Conservation (phyloP, 2,329 filamentous ascomycete species). For the Domatiomyces globalis region DNA sequence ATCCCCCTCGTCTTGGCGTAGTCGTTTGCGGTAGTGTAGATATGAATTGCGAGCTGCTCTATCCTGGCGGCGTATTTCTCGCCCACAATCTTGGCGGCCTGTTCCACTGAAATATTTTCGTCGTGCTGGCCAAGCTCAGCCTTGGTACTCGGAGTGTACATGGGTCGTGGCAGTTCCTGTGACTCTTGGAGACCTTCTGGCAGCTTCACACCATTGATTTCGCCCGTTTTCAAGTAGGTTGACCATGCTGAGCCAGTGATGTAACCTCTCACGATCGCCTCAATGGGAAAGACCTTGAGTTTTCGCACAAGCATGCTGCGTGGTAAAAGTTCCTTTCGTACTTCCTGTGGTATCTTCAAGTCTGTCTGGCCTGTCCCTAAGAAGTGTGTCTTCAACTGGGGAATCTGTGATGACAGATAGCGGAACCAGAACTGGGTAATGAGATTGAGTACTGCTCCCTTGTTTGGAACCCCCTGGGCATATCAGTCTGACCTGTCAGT, state of each 20-base stretch:
- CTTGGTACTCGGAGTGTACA: conserved; percentile 77
- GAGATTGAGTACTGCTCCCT: conserved; percentile 53
- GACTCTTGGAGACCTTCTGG: conserved; percentile 56
- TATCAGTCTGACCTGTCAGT: conserved; percentile 23
- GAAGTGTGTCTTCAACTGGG: conserved; percentile 49
- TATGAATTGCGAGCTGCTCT: conserved; percentile 47
- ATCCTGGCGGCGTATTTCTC: conserved; percentile 50
- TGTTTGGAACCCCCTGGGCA: conserved; percentile 50
- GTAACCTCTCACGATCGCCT: conserved; percentile 80
- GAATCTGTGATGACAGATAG: conserved; percentile 42
- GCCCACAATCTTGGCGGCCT: conserved; percentile 49
- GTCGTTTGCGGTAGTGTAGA: conserved; percentile 49
- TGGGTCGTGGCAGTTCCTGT: conserved; percentile 52
- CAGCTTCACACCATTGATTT: conserved; percentile 63
- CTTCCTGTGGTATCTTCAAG: conserved; percentile 25
- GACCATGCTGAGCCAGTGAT: conserved; percentile 74
- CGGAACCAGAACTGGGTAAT: conserved; percentile 57
- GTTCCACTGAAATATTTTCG: conserved; percentile 67
- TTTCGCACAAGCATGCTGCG: conserved; percentile 67
- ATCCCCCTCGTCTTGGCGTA: conserved; percentile 55
- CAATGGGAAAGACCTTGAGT: conserved; percentile 61
- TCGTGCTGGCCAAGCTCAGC: conserved; percentile 65
- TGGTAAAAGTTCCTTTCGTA: conserved; percentile 25
- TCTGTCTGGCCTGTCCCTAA: conserved; percentile 43
- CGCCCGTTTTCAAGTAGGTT: conserved; percentile 60